Evolutionary conservation across 805 yeast species (phyloP).

Genomic region (Spathaspora girioi): DNA sequence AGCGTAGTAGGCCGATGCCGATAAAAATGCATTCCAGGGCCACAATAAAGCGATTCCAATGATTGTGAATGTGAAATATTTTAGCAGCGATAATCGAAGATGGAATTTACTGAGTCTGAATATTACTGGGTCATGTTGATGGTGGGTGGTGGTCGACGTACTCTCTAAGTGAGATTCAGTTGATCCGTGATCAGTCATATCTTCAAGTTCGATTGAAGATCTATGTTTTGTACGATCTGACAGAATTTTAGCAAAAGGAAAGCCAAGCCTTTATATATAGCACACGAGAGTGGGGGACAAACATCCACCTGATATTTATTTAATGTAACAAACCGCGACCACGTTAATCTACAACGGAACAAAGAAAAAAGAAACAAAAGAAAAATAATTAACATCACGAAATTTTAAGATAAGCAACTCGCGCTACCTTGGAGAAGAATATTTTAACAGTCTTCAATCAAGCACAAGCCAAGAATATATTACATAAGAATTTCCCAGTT

Average conservation of each 20-base stretch:
- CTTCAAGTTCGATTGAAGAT: constrained; percentile 8
- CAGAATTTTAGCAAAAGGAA: not conserved
- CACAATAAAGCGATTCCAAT: constrained; percentile 81
- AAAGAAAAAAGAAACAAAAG: not conserved
- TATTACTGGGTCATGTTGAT: constrained; percentile 16
- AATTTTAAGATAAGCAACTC: not conserved
- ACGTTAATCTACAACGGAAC: not conserved
- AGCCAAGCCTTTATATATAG: not conserved
- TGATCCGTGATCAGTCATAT: constrained; percentile 12
- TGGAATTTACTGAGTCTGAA: constrained; percentile 8
- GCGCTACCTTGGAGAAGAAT: not conserved
- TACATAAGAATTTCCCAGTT: no score
- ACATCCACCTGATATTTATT: not conserved
- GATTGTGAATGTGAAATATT: constrained; percentile 57
- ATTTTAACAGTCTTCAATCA: no score
- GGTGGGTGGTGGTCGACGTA: not conserved
- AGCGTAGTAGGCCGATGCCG: constrained; percentile 80
- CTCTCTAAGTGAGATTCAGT: constrained; percentile 4
- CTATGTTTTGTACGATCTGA: not conserved
- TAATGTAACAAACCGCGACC: not conserved
- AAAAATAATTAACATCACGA: not conserved
- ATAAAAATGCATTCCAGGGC: constrained; percentile 95
- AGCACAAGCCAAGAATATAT: no score
- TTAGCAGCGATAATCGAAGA: constrained; percentile 21
- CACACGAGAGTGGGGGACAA: not conserved